Evolutionary conservation across 1,139 yeast genomes (phyloP), one percentile per base, ranked within the genome.

Genomic region (Candida sp.): DNA sequence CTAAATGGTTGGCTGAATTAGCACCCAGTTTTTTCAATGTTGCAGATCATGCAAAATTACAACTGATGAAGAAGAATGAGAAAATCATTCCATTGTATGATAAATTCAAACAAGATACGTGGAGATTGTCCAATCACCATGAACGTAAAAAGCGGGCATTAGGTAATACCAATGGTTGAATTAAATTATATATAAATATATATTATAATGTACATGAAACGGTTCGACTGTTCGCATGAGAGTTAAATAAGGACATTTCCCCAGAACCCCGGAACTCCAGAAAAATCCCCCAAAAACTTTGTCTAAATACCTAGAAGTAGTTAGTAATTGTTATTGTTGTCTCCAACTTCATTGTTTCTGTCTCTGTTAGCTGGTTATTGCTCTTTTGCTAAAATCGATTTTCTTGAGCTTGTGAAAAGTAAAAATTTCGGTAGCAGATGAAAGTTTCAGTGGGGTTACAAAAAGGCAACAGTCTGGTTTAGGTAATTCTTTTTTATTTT

Each of bases 21-120:
- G 98, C 98, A 2, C 97, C 99, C 1, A 81, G 82, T 42, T 91
- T 84, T 63, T 93, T 87, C 74, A 82, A 83, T 60, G 75, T 74
- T 6, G 77, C 84, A 0, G 82, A 80, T 51, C 68, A 72, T 1
- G 49, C 57, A 11, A 59, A 61, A 40, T 43, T 67, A 36, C 61
- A 66, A 43, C 62, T 64, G 15, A 53, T 60, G 34, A 61, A 63
- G 45, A 81, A 77, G 53, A 59, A 66, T 33, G 70, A 72, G 41
- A 77, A 77, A 52, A 79, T 84, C 40, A 79, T 73, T 11, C 95
- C 96, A 3, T 63, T 87, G 48, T 77, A 73, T 57, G 80, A 83
- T 49, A 73, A 75, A 44, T 79, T 70, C 81, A 4, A 70, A 68
- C 46, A 77, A 73, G 68, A 60, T 45, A 49, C 66, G 5, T 73